A percentile compares a stretch with the other conserved stretches of the same genome.
These are phyloP conservation scores for Candida khao-thaluensis DNA, from an alignment of 805 yeast genomes.

Conservation along the genomic window DNA sequence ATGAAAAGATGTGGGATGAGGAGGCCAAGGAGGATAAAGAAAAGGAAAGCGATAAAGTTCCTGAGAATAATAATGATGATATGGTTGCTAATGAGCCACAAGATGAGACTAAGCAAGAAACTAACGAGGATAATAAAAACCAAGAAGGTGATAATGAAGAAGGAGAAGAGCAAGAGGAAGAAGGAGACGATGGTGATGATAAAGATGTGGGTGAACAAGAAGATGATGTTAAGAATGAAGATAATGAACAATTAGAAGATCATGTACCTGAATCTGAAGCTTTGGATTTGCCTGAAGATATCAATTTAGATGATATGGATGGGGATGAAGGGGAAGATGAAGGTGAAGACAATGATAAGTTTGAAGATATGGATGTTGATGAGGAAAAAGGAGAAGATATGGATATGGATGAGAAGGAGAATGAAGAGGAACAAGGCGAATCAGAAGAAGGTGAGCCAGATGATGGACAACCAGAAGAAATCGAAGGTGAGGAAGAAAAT, in stretches of 20 bases:
- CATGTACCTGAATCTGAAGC: slow-evolving; percentile 82
- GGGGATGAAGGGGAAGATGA: slow-evolving; percentile 49
- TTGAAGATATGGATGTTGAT: slow-evolving; percentile 29
- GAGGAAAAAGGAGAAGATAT: slow-evolving; percentile 33
- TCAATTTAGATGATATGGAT: slow-evolving; percentile 80
- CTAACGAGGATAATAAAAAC: slow-evolving; percentile 36
- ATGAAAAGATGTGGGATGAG: slow-evolving; percentile 98
- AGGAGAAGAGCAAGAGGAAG: slow-evolving; percentile 43
- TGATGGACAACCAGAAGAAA: slow-evolving; percentile 32
- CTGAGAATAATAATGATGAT: slow-evolving; percentile 55
- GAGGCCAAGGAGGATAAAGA: slow-evolving; percentile 79
- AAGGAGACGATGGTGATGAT: slow-evolving; percentile 55
- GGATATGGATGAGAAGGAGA: slow-evolving; percentile 25
- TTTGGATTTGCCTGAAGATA: slow-evolving; percentile 87
- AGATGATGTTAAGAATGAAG: slow-evolving; percentile 70
- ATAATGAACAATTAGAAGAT: slow-evolving; percentile 65
- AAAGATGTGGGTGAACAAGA: slow-evolving; percentile 83
- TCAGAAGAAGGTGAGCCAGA: slow-evolving; percentile 25
- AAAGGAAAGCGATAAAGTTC: slow-evolving; percentile 73
- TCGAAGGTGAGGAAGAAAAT: slow-evolving; percentile 36
- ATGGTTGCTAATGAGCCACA: slow-evolving; percentile 41
- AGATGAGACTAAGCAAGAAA: slow-evolving; percentile 35
- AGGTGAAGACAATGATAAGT: slow-evolving; percentile 35
- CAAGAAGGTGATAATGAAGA: slow-evolving; percentile 35
- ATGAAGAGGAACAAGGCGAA: slow-evolving; percentile 17